phyloP scores from a whole-genome alignment of 148 eudicot species.

The Beta vulgaris region DNA sequence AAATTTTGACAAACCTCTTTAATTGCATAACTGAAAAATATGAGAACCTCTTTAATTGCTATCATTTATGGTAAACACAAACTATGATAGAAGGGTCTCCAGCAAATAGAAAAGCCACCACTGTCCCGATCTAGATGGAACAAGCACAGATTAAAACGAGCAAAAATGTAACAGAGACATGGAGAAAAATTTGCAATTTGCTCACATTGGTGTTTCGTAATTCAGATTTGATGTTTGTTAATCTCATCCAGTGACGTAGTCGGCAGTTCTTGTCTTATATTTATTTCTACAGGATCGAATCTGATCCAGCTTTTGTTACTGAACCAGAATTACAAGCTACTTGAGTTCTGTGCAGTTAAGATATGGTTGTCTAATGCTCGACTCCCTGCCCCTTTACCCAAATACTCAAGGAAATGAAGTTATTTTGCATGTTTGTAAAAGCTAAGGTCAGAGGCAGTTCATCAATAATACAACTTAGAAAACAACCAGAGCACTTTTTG shows the following conservation, averaged over 20 bases:
- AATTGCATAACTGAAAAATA: too few species aligned
- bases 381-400: background rate
- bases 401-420: background rate
- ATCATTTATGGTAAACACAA: background rate
- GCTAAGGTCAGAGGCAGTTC: background rate
- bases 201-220: background rate
- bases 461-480: background rate
- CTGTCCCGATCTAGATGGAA: background rate
- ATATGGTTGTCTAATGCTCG: background rate
- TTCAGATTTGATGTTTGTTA: background rate
- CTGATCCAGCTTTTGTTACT: background rate
- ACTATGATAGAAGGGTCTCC: background rate
- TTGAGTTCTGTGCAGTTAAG: background rate
- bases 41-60: too few species aligned
- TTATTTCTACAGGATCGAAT: background rate
- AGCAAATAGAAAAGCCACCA: background rate
- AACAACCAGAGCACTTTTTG: background rate
- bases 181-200: background rate
- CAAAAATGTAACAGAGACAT: background rate
- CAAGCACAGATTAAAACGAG: background rate
- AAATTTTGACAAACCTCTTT: too few species aligned
- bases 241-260: background rate
- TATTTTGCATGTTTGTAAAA: background rate
- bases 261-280: background rate
- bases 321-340: background rate